Conservation (phyloP, 345 rosid species). For the Melaleuca quinquenervia region DNA sequence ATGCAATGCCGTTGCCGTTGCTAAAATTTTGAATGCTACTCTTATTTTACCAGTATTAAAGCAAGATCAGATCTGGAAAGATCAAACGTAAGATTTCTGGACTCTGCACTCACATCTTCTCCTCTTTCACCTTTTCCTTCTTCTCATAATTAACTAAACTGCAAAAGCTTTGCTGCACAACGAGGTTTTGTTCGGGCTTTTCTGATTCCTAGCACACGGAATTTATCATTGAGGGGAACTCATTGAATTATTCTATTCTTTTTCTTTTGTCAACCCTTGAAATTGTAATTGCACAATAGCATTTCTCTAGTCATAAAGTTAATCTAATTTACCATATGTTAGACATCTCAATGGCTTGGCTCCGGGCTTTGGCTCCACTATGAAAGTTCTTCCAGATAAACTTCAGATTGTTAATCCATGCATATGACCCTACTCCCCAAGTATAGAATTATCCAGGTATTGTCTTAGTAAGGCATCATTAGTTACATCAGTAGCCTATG, state of each 20-base stretch:
- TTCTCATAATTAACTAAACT: background rate
- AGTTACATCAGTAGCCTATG: background rate
- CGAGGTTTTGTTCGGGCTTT: background rate
- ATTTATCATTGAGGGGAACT: background rate
- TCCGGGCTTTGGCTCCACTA: background rate
- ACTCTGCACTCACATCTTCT: background rate
- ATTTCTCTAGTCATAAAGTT: background rate
- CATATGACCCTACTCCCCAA: background rate
- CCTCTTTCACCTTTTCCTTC: background rate
- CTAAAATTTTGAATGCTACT: constrained; percentile 97
- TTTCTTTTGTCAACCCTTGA: background rate
- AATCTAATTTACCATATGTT: background rate
- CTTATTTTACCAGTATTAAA: constrained; percentile 93
- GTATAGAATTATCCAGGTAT: background rate
- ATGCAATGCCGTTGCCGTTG: constrained; percentile 99
- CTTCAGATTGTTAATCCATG: background rate
- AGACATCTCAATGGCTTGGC: background rate
- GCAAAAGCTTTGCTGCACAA: background rate
- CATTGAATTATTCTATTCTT: background rate
- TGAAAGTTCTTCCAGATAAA: background rate
- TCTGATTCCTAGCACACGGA: background rate
- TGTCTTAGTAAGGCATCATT: background rate
- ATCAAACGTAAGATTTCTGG: constrained; percentile 66
- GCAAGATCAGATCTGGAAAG: constrained; percentile 99
- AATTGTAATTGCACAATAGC: background rate